Evolutionary conservation across 2,329 filamentous ascomycete species (phyloP).

Genomic region (Oidium heveae): DNA sequence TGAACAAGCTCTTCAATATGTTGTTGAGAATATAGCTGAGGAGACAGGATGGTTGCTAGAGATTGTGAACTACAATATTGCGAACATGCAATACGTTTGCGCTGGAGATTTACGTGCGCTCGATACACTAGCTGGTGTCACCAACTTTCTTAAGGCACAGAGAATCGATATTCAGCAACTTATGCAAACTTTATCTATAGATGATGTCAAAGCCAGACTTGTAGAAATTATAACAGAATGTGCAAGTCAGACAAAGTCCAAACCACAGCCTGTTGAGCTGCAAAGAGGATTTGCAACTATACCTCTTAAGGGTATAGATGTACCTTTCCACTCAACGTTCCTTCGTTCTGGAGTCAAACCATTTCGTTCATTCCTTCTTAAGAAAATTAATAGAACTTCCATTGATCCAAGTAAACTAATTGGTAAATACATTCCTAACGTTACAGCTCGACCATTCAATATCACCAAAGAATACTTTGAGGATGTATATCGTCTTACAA

Average conservation of each 20-base stretch:
- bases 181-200: slow-evolving; percentile 62
- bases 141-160: slow-evolving; percentile 88
- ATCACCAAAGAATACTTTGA: slow-evolving; percentile 98
- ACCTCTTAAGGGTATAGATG: slow-evolving; percentile 87
- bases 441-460: slow-evolving; percentile 86
- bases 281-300: slow-evolving; percentile 94
- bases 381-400: slow-evolving; percentile 99
- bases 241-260: slow-evolving; percentile 64
- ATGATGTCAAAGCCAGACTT: slow-evolving; percentile 75
- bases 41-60: slow-evolving; percentile 88
- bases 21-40: slow-evolving; percentile 85
- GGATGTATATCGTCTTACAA: slow-evolving; percentile 88
- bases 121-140: slow-evolving; percentile 41
- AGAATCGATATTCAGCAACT: slow-evolving; percentile 93
- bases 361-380: slow-evolving; percentile 91
- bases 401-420: slow-evolving; percentile 93
- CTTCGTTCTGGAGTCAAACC: slow-evolving; percentile 94
- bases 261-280: slow-evolving; percentile 69
- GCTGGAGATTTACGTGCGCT: slow-evolving; percentile 44
- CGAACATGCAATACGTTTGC: slow-evolving; percentile 52
- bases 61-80: slow-evolving; percentile 84
- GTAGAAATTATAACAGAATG: slow-evolving; percentile 77
- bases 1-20: slow-evolving; percentile 87
- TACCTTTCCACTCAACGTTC: slow-evolving; percentile 98
- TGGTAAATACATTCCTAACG: slow-evolving; percentile 98